Conservation (phyloP, 495 filamentous ascomycete genomes). For the Ramalina intermedia region DNA sequence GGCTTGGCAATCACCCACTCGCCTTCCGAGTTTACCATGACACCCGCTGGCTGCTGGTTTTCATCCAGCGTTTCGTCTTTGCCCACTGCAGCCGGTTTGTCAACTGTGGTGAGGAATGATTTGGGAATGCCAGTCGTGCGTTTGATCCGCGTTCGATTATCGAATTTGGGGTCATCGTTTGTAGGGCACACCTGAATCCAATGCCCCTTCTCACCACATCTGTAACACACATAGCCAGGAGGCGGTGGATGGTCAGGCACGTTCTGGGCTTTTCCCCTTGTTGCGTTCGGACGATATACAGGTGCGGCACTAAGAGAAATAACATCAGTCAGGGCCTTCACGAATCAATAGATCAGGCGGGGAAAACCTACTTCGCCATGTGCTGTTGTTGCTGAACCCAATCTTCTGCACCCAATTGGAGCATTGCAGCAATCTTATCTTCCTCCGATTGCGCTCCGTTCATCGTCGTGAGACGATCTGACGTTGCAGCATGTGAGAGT, state of each 20-base stretch:
- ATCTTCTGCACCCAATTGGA: conserved; percentile 68
- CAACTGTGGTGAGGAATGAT: conserved; percentile 83
- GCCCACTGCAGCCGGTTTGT: conserved; percentile 65
- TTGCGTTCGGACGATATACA: conserved; percentile 37
- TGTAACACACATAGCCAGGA: conserved; percentile 87
- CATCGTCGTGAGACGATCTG: conserved; percentile 43
- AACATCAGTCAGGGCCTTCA: not conserved
- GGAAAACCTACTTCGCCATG: conserved; percentile 73
- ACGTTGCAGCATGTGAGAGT: conserved; percentile 28
- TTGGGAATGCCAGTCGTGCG: conserved; percentile 90
- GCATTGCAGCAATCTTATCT: conserved; percentile 79
- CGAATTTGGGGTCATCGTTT: conserved; percentile 91
- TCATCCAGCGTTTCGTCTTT: conserved; percentile 63
- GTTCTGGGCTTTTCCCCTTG: conserved; percentile 50
- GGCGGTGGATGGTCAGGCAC: conserved; percentile 84
- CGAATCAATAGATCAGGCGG: not conserved
- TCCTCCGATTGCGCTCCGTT: conserved; percentile 72
- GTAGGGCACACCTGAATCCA: conserved; percentile 97
- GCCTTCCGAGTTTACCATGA: conserved; percentile 96
- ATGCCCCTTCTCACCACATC: conserved; percentile 96
- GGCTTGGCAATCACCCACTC: conserved; percentile 91
- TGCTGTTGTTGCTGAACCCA: conserved; percentile 82
- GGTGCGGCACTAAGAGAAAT: conserved; percentile 40
- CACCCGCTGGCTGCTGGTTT: conserved; percentile 59
- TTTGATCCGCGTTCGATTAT: conserved; percentile 80